phyloP scores from a whole-genome alignment of 768 basidiomycete species.

The Gymnopilus dilepis region DNA sequence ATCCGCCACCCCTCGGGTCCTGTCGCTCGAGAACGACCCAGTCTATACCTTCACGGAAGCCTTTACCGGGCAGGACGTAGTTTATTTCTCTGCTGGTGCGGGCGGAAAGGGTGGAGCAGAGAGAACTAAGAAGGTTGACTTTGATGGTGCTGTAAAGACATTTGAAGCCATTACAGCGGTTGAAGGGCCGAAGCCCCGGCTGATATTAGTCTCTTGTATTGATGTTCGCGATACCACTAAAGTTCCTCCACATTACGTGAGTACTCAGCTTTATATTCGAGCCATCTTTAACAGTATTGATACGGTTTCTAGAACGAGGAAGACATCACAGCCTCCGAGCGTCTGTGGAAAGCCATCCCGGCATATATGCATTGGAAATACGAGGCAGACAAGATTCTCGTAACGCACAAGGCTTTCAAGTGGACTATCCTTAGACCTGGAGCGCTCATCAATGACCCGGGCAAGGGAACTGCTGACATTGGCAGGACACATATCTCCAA shows the following conservation, averaged over 20 bases:
- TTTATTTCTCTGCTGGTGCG: slow-evolving; percentile 55
- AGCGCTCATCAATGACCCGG: slow-evolving; percentile 50
- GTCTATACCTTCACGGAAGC: slow-evolving; percentile 48
- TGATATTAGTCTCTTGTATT: slow-evolving; percentile 64
- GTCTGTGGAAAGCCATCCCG: slow-evolving; percentile 49
- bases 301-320: slow-evolving; percentile 41
- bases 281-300: background rate
- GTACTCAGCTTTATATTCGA: slow-evolving; percentile 20
- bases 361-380: slow-evolving; percentile 55
- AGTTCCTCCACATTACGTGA: slow-evolving; percentile 57
- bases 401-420: slow-evolving; percentile 56
- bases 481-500: slow-evolving; percentile 57
- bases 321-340: slow-evolving; percentile 49
- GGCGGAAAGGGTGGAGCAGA: slow-evolving; percentile 64
- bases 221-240: slow-evolving; percentile 57
- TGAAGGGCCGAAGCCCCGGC: slow-evolving; percentile 46
- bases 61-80: slow-evolving; percentile 48
- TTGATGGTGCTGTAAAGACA: slow-evolving; percentile 69
- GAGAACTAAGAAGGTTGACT: slow-evolving; percentile 60
- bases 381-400: slow-evolving; percentile 53
- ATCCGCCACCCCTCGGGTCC: slow-evolving; percentile 51
- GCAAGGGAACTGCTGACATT: slow-evolving; percentile 54
- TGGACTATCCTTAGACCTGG: slow-evolving; percentile 74
- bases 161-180: slow-evolving; percentile 69
- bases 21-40: slow-evolving; percentile 61